Conservation (phyloP, 768 basidiomycete species). For the Tricholoma flavovirens region DNA sequence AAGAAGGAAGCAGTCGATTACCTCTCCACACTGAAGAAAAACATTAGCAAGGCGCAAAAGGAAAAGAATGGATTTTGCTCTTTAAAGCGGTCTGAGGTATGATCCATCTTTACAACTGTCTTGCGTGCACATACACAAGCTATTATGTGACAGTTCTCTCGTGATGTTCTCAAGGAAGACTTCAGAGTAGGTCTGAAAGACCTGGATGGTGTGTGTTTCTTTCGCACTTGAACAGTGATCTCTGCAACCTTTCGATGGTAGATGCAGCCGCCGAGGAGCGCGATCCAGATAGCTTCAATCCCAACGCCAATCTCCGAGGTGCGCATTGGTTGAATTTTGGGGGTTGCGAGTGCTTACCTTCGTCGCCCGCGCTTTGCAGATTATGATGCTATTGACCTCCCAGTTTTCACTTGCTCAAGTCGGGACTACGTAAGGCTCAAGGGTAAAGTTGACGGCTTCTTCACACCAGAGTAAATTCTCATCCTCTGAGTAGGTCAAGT, state of each 20-base stretch:
- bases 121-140: neutral
- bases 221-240: neutral
- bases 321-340: slow-evolving; percentile 5
- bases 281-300: slow-evolving; percentile 54
- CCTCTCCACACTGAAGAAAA: slow-evolving; percentile 34
- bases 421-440: slow-evolving; percentile 56
- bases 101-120: neutral
- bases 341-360: neutral
- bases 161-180: slow-evolving; percentile 52
- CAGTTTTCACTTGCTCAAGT: slow-evolving; percentile 57
- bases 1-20: slow-evolving; percentile 30
- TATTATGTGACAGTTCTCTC: slow-evolving; percentile 37
- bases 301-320: slow-evolving; percentile 44
- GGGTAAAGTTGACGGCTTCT: slow-evolving; percentile 24
- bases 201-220: slow-evolving; percentile 40
- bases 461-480: neutral
- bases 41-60: slow-evolving; percentile 40
- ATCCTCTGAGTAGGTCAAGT: slow-evolving; percentile 40
- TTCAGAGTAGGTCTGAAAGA: slow-evolving; percentile 56
- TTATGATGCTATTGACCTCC: slow-evolving; percentile 54
- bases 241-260: slow-evolving; percentile 12
- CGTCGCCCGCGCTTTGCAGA: slow-evolving; percentile 28
- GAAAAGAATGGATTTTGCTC: slow-evolving; percentile 63
- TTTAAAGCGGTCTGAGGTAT: slow-evolving; percentile 48
- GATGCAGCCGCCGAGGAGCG: slow-evolving; percentile 52